Evolutionary conservation across 371 early-diverging fungal species (phyloP).

Genomic region (Chytridiales sp.): DNA sequence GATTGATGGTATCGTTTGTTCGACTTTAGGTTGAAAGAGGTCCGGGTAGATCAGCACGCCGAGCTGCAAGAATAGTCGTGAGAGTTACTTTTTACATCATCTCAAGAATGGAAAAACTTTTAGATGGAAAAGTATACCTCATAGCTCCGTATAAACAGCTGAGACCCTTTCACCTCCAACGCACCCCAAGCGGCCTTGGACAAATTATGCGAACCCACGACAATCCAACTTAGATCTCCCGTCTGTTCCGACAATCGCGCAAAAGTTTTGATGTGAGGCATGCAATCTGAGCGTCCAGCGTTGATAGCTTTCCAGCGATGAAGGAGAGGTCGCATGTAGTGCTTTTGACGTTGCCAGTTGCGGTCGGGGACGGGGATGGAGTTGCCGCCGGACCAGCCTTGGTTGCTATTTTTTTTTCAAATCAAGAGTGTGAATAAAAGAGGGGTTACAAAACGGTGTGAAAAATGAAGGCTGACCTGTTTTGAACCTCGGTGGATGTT

Average conservation of each 20-base stretch:
- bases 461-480: slow-evolving; percentile 41
- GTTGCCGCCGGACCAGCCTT: slow-evolving; percentile 53
- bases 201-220: slow-evolving; percentile 58
- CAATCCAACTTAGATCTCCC: slow-evolving; percentile 45
- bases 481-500: slow-evolving; percentile 58
- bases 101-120: slow-evolving; percentile 9
- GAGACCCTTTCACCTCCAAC: slow-evolving; percentile 47
- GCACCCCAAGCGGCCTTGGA: slow-evolving; percentile 60
- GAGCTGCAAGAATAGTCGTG: too few relatives aligned
- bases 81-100: too few relatives aligned
- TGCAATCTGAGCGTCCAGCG: slow-evolving; percentile 53
- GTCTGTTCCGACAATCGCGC: slow-evolving; percentile 36
- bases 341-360: slow-evolving; percentile 47
- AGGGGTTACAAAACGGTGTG: background rate
- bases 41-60: slow-evolving; percentile 55
- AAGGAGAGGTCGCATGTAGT: slow-evolving; percentile 51
- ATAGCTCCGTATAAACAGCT: slow-evolving; percentile 56
- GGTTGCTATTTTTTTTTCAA: slow-evolving; percentile 27
- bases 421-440: slow-evolving; percentile 7
- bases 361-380: slow-evolving; percentile 51
- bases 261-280: slow-evolving; percentile 66
- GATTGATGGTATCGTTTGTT: background rate
- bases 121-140: too few relatives aligned
- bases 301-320: slow-evolving; percentile 51
- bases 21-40: slow-evolving; percentile 42